phyloP scores from a whole-genome alignment of 225 moss, liverwort and hornwort genomes.

The Antitrichia curtipendula region DNA sequence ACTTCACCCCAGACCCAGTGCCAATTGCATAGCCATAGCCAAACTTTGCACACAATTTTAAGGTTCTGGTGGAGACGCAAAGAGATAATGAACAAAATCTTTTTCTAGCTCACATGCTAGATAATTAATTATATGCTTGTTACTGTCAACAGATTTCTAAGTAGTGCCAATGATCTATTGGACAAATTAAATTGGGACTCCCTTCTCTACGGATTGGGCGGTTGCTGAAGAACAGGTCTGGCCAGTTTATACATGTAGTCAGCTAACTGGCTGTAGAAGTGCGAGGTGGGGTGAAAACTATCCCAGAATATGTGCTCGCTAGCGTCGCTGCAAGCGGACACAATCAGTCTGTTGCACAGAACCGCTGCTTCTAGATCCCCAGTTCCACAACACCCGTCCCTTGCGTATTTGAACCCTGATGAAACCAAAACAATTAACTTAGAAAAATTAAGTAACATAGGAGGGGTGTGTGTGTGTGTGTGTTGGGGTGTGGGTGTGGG shows the following conservation, averaged over 20 bases:
- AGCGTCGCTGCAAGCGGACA: conserved; percentile 29
- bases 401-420: conserved; percentile 35
- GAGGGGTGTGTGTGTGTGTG: no score
- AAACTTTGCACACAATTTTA: not conserved
- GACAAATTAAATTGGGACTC: not conserved
- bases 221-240: not conserved
- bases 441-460: not conserved
- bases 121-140: no score
- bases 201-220: not conserved
- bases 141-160: not conserved
- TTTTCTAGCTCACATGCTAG: not conserved
- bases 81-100: no score
- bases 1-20: not conserved
- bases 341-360: conserved; percentile 38
- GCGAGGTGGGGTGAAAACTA: conserved; percentile 71
- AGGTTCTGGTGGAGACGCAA: not conserved
- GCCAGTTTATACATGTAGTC: not conserved
- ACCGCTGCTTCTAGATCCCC: conserved; percentile 49
- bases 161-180: not conserved
- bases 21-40: not conserved
- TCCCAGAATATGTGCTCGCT: conserved; percentile 60
- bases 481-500: no score
- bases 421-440: no score
- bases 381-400: conserved; percentile 63
- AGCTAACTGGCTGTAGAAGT: conserved; percentile 31